Evolutionary conservation across 495 filamentous ascomycete genomes (phyloP), one percentile per base, ranked within the genome.

Genomic region (Penicillium canariense): DNA sequence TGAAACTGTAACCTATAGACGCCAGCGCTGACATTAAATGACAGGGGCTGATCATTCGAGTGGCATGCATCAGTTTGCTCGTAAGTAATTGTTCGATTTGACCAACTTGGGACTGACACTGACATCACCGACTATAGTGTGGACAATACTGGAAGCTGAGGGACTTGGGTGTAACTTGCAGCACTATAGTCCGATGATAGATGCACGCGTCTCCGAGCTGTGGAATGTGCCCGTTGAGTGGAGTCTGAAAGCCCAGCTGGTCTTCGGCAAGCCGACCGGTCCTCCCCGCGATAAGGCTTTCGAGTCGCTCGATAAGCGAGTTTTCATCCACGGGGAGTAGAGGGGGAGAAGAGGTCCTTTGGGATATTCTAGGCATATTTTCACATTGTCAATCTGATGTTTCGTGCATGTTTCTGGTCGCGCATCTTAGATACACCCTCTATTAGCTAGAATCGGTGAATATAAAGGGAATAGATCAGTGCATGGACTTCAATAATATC

Each of bases 81-180:
- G 59, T 65, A 54, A 54, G 62, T 42, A 49, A 11, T 14, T 1
- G 22, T 15, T 26, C 4, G 9, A 26, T n/a, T 49, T 9, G 11
- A n/a, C 17, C 20, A 3, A 23, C 17, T 7, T 38, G 20, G 32
- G 5, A 34, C 8, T 45, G 9, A 30, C 6, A 10, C 27, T 53
- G 30, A 58, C 20, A 15, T 25, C 17, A n/a, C 26, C 26, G 4
- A 10, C 30, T 32, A 8, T 52, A 58, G 65, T 84, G 40, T 91
- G 87, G 87, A 83, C 80, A 0, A 79, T 82, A 0, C 75, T 91
- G 32, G 82, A 86, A 69, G 74, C 78, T 53, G 86, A 89, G 71
- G 87, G 87, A 30, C 72, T 89, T 30, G 87, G 86, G 39, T 81
- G 79, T 65, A 89, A 84, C 73, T 76, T 91, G 4, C 87, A 91